phyloP scores from a whole-genome alignment of 1,284 basidiomycete genomes.

The Ceratobasidium sp. region DNA sequence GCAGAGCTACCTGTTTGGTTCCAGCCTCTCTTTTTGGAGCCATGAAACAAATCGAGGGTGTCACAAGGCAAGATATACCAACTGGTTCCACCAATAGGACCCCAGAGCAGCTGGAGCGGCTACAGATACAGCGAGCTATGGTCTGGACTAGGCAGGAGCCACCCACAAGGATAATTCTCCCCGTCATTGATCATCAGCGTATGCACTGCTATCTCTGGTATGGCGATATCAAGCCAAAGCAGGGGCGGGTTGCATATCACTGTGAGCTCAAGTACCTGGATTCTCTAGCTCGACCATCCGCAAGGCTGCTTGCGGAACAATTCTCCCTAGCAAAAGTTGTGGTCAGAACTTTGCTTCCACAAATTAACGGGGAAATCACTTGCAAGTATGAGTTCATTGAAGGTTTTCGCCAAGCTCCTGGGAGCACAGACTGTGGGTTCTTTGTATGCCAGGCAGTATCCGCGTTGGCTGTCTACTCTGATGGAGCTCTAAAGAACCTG shows the following conservation, averaged over 20 bases:
- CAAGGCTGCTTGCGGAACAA: not conserved
- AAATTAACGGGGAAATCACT: constrained; percentile 15
- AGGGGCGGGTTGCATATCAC: not conserved
- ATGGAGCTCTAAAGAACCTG: not conserved
- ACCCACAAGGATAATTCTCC: not conserved
- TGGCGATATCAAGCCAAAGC: not conserved
- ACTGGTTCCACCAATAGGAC: not conserved
- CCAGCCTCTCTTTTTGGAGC: not conserved
- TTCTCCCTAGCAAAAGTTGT: not conserved
- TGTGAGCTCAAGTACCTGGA: not conserved
- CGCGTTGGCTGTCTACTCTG: not conserved
- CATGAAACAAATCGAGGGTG: not conserved
- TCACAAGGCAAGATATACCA: not conserved
- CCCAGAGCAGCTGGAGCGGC: not conserved
- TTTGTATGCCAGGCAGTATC: constrained; percentile 27
- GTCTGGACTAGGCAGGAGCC: constrained; percentile 3
- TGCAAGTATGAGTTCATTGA: not conserved
- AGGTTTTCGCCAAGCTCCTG: not conserved
- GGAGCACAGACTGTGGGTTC: constrained; percentile 19
- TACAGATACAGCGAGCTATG: not conserved
- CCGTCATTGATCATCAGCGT: constrained; percentile 5
- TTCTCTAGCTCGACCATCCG: constrained; percentile 12
- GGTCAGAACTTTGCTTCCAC: not conserved
- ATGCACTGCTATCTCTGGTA: constrained; percentile 14
- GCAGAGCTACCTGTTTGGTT: not conserved